Percentiles rank a stretch among this genome's conserved stretches.
These are phyloP conservation scores for Lasiosphaeria miniovina DNA, from an alignment of 495 filamentous ascomycete species.

Conservation along the genomic window DNA sequence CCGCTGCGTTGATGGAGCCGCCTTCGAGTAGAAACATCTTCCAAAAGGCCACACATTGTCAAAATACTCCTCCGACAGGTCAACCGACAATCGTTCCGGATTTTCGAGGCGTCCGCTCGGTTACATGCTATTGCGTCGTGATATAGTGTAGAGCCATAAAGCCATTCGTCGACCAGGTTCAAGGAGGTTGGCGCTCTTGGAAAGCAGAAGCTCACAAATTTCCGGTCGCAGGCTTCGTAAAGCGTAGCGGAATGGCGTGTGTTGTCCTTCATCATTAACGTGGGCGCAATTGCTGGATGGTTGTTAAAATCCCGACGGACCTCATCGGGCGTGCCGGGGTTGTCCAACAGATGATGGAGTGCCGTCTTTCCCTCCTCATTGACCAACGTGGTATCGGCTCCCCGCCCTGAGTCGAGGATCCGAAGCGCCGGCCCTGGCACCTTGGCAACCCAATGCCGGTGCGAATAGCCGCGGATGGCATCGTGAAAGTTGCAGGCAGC, in stretches of 20 bases:
- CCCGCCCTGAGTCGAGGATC: not conserved
- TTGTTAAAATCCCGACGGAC: not conserved
- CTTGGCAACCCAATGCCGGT: not conserved
- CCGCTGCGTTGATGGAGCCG: constrained; percentile 5
- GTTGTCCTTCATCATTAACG: constrained; percentile 12
- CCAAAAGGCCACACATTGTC: constrained; percentile 9
- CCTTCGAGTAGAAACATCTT: constrained; percentile 8
- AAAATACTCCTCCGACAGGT: not conserved
- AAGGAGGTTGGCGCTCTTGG: too few species aligned
- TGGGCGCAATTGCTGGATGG: not conserved
- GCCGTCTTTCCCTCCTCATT: not conserved
- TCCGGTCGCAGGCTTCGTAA: constrained; percentile 18
- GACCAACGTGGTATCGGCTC: not conserved
- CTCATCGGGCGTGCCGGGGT: not conserved
- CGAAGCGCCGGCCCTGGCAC: not conserved
- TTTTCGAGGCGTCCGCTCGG: too few species aligned
- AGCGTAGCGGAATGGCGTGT: constrained; percentile 26
- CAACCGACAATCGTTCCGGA: too few species aligned
- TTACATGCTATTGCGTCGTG: too few species aligned
- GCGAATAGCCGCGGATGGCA: not conserved
- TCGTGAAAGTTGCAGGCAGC: not conserved
- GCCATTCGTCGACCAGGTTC: too few species aligned
- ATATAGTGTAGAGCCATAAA: too few species aligned
- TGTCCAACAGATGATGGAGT: not conserved
- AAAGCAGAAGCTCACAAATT: not conserved